Evolutionary conservation across 23 red algal genomes (phyloP).

Genomic region (Agarophyton chilense): DNA sequence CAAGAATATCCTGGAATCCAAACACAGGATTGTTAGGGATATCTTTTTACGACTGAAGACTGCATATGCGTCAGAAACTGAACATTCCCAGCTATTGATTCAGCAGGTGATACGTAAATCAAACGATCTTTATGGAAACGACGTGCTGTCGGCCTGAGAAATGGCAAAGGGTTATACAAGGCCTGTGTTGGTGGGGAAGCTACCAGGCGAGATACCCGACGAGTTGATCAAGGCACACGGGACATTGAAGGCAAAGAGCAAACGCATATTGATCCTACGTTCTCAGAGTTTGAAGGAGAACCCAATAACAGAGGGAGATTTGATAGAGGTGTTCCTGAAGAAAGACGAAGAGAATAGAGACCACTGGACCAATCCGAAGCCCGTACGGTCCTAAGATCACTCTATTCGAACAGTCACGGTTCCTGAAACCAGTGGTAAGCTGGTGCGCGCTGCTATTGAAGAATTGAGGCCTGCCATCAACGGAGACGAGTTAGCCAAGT

Average conservation of each 20-base stretch:
- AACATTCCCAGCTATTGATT: not conserved
- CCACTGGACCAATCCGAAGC: not conserved
- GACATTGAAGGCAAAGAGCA: not conserved
- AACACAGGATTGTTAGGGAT: conserved; percentile 8
- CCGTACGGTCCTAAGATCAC: not conserved
- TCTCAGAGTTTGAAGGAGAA: not conserved
- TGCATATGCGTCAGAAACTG: not conserved
- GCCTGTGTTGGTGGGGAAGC: not conserved
- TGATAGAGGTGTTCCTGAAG: not conserved
- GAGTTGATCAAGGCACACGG: not conserved
- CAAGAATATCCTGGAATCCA: conserved; percentile 12
- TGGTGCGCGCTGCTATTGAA: not conserved
- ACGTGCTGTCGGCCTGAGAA: not conserved
- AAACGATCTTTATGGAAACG: conserved; percentile 11
- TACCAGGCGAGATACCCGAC: not conserved
- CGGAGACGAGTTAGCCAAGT: not conserved
- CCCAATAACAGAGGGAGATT: not conserved
- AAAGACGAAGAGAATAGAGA: conserved; percentile 1
- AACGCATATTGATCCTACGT: not conserved
- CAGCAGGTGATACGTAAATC: not conserved
- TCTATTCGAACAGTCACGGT: not conserved
- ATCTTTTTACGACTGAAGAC: not conserved
- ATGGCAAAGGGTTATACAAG: conserved; percentile 11
- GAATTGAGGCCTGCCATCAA: not conserved
- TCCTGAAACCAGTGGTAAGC: not conserved